These are phyloP conservation scores for Globisporangium ultimum DNA, from an alignment of 352 stramenopile species.

Conservation along the genomic window DNA sequence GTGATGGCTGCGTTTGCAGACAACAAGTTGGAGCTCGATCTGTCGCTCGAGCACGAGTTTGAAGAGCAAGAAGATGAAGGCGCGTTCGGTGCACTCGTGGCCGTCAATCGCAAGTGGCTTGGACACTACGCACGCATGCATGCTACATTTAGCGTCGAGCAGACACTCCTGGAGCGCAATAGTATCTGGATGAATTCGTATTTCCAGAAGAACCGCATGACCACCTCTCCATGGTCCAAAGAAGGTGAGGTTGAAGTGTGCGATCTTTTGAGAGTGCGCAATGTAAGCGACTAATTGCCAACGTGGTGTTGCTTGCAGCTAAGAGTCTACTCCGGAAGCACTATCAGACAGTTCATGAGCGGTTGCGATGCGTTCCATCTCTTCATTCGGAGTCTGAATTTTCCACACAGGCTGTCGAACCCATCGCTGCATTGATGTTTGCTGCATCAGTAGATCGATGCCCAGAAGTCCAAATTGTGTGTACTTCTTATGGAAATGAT, in stretches of 20 bases:
- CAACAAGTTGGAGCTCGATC: constrained; percentile 33
- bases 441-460: constrained; percentile 55
- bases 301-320: constrained; percentile 19
- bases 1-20: constrained; percentile 13
- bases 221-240: constrained; percentile 48
- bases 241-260: constrained; percentile 28
- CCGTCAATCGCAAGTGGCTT: constrained; percentile 64
- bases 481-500: not conserved
- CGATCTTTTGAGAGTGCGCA: not conserved
- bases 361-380: constrained; percentile 28
- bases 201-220: constrained; percentile 79
- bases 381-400: constrained; percentile 44
- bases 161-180: constrained; percentile 54
- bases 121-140: constrained; percentile 53
- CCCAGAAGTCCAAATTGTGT: constrained; percentile 55
- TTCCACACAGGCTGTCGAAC: constrained; percentile 50
- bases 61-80: constrained; percentile 22
- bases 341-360: constrained; percentile 34
- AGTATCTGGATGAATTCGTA: constrained; percentile 80
- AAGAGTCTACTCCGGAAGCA: constrained; percentile 53
- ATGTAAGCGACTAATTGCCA: not conserved
- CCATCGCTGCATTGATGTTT: constrained; percentile 63
- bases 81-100: constrained; percentile 49
- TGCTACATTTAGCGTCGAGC: constrained; percentile 50
- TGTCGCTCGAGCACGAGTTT: constrained; percentile 21